Evolutionary conservation across 495 filamentous ascomycete species (phyloP).

Genomic region (Penicillium odoratum): DNA sequence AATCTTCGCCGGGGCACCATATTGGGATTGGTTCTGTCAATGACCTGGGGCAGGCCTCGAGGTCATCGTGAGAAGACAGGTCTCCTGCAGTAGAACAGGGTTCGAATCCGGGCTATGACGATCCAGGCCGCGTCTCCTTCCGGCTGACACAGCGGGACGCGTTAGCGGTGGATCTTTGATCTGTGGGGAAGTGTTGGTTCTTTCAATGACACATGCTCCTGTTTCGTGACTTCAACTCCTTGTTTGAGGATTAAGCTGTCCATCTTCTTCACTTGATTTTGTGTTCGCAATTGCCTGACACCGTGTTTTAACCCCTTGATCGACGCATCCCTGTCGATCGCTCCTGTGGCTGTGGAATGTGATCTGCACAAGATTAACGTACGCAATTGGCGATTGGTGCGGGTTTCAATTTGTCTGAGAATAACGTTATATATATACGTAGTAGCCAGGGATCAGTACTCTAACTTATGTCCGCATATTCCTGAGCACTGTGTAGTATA

Average conservation of each 20-base stretch:
- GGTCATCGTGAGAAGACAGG: constrained; percentile 16
- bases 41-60: constrained; percentile 13
- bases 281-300: neutral
- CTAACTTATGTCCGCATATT: no score
- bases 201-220: neutral
- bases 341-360: neutral
- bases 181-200: neutral
- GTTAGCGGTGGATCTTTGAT: constrained; percentile 8
- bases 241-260: neutral
- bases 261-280: neutral
- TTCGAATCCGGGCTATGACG: constrained; percentile 7
- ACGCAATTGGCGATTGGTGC: no score
- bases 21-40: constrained; percentile 10
- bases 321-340: neutral
- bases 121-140: constrained; percentile 15
- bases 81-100: constrained; percentile 10
- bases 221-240: neutral
- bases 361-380: no score
- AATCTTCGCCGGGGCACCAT: constrained; percentile 35
- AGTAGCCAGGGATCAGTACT: no score
- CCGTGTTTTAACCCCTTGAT: constrained; percentile 1
- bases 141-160: constrained; percentile 22
- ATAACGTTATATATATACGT: no score
- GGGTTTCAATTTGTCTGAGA: no score
- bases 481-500: no score